phyloP scores from a whole-genome alignment of 2,329 filamentous ascomycete species.

The Fusarium oligoseptatum region DNA sequence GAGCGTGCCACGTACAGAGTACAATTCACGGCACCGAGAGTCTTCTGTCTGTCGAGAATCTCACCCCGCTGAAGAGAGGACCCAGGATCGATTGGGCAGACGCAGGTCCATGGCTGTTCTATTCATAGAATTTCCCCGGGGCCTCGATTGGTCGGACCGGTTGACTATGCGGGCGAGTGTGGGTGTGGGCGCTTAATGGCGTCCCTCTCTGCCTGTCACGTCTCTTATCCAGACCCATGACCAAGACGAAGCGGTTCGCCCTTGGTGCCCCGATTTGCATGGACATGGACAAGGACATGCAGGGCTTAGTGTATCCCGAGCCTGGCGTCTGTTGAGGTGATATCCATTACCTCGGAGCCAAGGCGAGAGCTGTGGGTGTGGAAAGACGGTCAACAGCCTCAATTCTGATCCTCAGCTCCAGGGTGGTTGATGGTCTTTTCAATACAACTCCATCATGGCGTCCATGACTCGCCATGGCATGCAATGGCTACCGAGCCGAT shows the following conservation, averaged over 20 bases:
- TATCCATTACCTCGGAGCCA: background rate
- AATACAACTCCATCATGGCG: background rate
- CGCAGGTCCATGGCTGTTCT: conserved; percentile 31
- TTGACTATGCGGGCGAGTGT: conserved; percentile 41
- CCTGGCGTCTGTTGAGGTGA: background rate
- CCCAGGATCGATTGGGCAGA: conserved; percentile 35
- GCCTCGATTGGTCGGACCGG: conserved; percentile 32
- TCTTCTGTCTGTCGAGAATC: conserved; percentile 6
- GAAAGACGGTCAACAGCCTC: conserved; percentile 33
- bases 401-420: background rate
- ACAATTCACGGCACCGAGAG: background rate
- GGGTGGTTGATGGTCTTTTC: background rate
- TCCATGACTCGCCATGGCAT: background rate
- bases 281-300: conserved; percentile 23
- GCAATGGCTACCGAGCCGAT: background rate
- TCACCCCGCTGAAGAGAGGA: conserved; percentile 34
- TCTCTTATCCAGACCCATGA: conserved; percentile 34
- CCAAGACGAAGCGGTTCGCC: conserved; percentile 18
- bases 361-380: background rate
- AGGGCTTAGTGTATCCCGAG: conserved; percentile 13
- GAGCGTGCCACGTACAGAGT: conserved; percentile 2
- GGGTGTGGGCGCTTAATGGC: conserved; percentile 46
- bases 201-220: conserved; percentile 38
- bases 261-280: conserved; percentile 34
- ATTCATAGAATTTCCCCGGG: conserved; percentile 43